A percentile compares a stretch with the other conserved stretches of the same genome.
Evolutionary conservation across 345 rosid genomes (phyloP).

Genomic region (Eucalyptus grandis): DNA sequence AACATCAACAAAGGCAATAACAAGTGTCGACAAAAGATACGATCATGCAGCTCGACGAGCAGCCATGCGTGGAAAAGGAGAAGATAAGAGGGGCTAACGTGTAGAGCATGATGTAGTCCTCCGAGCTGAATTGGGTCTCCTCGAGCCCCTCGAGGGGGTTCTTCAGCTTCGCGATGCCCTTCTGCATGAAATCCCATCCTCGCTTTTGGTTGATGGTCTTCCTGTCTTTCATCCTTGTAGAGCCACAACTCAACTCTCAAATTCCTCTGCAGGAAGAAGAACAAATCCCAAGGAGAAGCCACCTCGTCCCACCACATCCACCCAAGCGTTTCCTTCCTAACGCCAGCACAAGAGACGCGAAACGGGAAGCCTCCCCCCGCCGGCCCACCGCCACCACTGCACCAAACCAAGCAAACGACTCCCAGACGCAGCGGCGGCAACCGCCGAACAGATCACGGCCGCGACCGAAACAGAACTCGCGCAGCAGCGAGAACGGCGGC

Average conservation of each 20-base stretch:
- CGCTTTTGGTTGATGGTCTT: slow-evolving; percentile 22
- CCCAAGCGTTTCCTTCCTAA: neutral
- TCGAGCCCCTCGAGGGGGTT: slow-evolving; percentile 36
- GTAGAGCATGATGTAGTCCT: slow-evolving; percentile 58
- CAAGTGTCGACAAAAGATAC: neutral
- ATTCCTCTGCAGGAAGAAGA: neutral
- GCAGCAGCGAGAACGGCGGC: too few species aligned
- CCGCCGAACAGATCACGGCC: neutral
- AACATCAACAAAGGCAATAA: neutral
- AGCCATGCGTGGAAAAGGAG: neutral
- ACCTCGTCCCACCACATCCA: neutral
- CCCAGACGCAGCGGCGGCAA: neutral
- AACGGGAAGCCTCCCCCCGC: neutral
- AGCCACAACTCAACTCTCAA: neutral
- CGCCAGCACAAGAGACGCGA: neutral
- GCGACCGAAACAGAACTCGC: too few species aligned
- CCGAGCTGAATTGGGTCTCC: slow-evolving; percentile 37
- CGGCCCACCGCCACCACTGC: neutral
- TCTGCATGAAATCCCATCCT: slow-evolving; percentile 57
- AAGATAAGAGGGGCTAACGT: slow-evolving; percentile 7
- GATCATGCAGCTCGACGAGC: neutral
- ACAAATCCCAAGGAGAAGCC: neutral
- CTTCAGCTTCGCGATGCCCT: slow-evolving; percentile 48
- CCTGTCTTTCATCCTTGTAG: slow-evolving; percentile 10
- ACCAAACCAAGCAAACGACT: neutral